Evolutionary conservation across 306 rosid species (phyloP), one percentile per base, ranked within the genome.

Genomic region (Corylus avellana): DNA sequence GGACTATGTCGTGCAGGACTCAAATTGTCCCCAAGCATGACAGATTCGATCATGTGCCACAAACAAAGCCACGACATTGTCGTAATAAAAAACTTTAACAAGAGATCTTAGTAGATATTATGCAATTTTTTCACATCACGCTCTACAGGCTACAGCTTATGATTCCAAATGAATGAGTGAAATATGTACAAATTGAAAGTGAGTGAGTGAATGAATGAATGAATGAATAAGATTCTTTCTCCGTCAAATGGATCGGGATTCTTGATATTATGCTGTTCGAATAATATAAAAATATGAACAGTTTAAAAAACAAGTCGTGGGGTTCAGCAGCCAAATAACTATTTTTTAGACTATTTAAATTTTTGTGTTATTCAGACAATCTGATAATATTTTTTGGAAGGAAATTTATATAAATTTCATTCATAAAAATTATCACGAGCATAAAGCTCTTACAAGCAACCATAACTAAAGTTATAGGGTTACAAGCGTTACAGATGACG

Each of bases 1-100:
- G 86, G 77, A 72, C 56, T n/a, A 71, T 86, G 82, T 78, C 94
- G 91, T 92, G 90, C 57, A 80, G 89, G 88, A 87, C 92, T 91
- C 89, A 81, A 86, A 86, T 80, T 77, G 66, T 55, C 81, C 16
- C 81, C 16, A 7, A 66, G 76, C 86, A 76, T 58, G 79, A 79
- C 72, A 50, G 72, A 46, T 57, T 79, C 70, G 32, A 78, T 85
- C 89, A 80, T 85, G 86, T 84, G 87, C 78, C 77, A 76, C 61
- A 79, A 83, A 81, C 70, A 64, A 76, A 81, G 73, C 77, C 77
- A 75, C 78, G 87, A 86, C 84, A 81, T 84, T 85, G 57, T 22
- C 54, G 71, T 81, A 77, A 66, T 48, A 29, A 37, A 13, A 64
- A 74, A 79, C 66, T 50, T 79, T 75, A 79, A 74, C 74, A 53